phyloP scores from a whole-genome alignment of 305 asterid genomes.

The Fraxinus dipetala region DNA sequence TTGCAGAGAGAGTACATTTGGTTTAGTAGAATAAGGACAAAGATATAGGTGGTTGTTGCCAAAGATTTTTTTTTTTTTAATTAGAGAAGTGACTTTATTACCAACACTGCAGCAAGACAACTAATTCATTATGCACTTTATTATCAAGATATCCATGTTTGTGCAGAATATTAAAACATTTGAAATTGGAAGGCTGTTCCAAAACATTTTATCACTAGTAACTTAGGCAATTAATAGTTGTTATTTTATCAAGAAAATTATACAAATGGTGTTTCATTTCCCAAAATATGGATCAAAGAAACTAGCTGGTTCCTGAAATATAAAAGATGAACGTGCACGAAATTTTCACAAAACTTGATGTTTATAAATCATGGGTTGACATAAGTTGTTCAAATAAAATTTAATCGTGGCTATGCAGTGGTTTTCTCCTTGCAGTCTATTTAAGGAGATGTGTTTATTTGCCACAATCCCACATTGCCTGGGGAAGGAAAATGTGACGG shows the following conservation, averaged over 20 bases:
- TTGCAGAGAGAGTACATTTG: not conserved
- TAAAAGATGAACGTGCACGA: not conserved
- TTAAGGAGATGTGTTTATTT: not conserved
- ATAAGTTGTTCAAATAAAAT: not conserved
- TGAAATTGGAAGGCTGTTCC: not conserved
- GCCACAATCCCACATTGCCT: not conserved
- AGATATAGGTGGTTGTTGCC: not conserved
- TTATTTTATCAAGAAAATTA: not conserved
- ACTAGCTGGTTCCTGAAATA: not conserved
- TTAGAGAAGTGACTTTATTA: not conserved
- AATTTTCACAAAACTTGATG: not conserved
- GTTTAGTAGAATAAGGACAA: not conserved
- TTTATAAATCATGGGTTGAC: not conserved
- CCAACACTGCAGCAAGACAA: not conserved
- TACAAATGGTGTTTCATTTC: not conserved
- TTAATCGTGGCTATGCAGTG: not conserved
- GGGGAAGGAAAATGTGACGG: not conserved
- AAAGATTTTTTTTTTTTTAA: too few relatives aligned
- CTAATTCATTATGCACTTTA: not conserved
- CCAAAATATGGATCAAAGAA: not conserved
- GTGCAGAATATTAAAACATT: not conserved
- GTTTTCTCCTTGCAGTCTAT: not conserved
- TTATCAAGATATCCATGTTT: not conserved
- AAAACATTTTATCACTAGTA: not conserved
- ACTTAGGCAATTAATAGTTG: not conserved